Conservation (phyloP, 495 filamentous ascomycete species). For the Penicillium antarcticum region DNA sequence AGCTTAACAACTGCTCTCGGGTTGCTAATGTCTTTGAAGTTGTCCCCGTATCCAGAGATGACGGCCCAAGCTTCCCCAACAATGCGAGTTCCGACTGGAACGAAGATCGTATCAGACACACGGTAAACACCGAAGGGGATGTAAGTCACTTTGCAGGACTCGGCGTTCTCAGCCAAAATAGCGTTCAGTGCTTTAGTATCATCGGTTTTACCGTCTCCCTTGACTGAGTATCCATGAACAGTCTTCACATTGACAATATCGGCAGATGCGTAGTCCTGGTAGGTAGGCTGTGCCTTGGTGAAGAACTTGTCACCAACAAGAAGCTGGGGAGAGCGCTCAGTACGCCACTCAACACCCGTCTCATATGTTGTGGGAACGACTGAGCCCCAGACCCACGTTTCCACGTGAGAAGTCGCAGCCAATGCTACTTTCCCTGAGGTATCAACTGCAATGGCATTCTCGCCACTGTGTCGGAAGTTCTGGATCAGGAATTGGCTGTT, state of each 20-base stretch:
- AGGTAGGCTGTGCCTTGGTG: constrained; percentile 44
- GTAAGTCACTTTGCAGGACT: constrained; percentile 51
- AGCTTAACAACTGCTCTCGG: constrained; percentile 58
- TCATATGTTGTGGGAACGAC: constrained; percentile 30
- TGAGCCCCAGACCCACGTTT: constrained; percentile 43
- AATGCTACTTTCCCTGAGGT: constrained; percentile 38
- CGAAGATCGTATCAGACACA: constrained; percentile 53
- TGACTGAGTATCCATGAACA: constrained; percentile 29
- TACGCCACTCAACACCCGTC: constrained; percentile 15
- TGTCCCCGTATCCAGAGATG: constrained; percentile 46
- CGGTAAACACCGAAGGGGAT: constrained; percentile 61
- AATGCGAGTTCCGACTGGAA: constrained; percentile 53
- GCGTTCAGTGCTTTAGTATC: constrained; percentile 49
- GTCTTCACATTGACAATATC: constrained; percentile 51
- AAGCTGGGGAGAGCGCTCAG: constrained; percentile 17
- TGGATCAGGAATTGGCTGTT: constrained; percentile 39
- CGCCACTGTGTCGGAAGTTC: constrained; percentile 27
- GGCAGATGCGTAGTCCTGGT: constrained; percentile 38
- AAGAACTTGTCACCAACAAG: constrained; percentile 28
- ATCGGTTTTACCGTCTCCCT: constrained; percentile 42
- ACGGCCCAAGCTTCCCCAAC: constrained; percentile 54
- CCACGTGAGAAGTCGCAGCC: constrained; percentile 40
- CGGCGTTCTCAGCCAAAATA: constrained; percentile 45
- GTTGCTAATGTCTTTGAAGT: constrained; percentile 47
- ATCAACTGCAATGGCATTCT: constrained; percentile 30